Percentiles rank a stretch among this genome's conserved stretches.
phyloP scores from a whole-genome alignment of 164 flowering plant genomes.

The Kalanchoe fedtschenkoi region DNA sequence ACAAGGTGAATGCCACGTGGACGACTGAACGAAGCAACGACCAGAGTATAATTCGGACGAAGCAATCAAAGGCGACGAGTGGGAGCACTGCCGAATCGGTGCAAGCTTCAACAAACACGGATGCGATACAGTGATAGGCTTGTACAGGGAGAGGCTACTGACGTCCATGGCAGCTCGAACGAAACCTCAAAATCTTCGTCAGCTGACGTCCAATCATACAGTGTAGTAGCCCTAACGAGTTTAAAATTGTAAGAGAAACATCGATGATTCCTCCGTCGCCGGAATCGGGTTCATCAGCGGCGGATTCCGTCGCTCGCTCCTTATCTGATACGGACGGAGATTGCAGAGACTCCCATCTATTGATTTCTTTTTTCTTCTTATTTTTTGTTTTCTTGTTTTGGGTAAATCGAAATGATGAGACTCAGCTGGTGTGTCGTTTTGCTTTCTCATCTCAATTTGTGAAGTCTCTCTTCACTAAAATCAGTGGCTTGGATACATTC shows the following conservation, averaged over 20 bases:
- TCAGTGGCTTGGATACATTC: too few species aligned
- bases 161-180: background rate
- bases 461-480: too few species aligned
- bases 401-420: background rate
- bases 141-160: background rate
- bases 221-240: background rate
- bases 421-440: background rate
- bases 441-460: background rate
- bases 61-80: background rate
- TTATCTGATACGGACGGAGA: background rate
- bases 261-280: background rate
- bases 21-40: background rate
- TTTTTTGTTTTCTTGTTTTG: too few species aligned
- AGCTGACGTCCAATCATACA: background rate
- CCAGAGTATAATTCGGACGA: too few species aligned
- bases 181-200: background rate
- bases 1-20: background rate
- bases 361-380: too few species aligned
- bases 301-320: slow-evolving; percentile 6
- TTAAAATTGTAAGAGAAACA: too few species aligned
- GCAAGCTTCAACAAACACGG: background rate
- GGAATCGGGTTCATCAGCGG: background rate
- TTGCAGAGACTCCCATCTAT: background rate
- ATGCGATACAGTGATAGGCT: background rate
- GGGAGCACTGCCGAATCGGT: background rate